Conservation (phyloP, 2,329 filamentous ascomycete species). For the Microdochium trichocladiopsis region DNA sequence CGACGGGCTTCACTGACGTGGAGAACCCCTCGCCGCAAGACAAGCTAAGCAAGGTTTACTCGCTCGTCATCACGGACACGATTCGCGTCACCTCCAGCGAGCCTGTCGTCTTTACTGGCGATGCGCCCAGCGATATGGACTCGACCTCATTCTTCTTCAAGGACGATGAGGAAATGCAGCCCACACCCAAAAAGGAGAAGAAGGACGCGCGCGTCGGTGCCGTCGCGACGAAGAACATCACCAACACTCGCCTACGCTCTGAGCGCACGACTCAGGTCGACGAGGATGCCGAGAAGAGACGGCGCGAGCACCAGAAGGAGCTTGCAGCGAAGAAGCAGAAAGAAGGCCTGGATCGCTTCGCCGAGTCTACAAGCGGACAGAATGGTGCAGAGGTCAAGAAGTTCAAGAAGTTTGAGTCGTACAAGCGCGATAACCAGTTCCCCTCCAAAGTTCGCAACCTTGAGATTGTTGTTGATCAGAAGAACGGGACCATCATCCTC, state of each 20-base stretch:
- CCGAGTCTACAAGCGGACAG: constrained; percentile 74
- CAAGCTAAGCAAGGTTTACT: constrained; percentile 84
- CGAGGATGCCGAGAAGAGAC: constrained; percentile 80
- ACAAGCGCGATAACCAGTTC: constrained; percentile 95
- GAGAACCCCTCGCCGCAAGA: constrained; percentile 82
- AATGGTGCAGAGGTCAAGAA: constrained; percentile 94
- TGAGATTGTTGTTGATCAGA: constrained; percentile 82
- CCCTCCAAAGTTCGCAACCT: constrained; percentile 77
- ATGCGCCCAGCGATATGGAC: constrained; percentile 85
- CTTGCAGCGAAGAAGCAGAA: constrained; percentile 80
- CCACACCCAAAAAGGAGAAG: constrained; percentile 85
- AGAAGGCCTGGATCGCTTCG: constrained; percentile 78
- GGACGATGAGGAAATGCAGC: constrained; percentile 83
- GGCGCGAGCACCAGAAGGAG: constrained; percentile 89
- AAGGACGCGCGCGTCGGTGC: constrained; percentile 76
- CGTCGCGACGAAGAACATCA: constrained; percentile 91
- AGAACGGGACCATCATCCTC: constrained; percentile 83
- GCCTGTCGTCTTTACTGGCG: constrained; percentile 84
- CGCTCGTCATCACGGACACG: constrained; percentile 85
- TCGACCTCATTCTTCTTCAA: constrained; percentile 98
- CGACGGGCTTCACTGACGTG: constrained; percentile 83
- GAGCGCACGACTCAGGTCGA: constrained; percentile 84
- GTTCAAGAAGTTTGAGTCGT: constrained; percentile 98
- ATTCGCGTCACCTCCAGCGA: constrained; percentile 78
- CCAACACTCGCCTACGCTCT: constrained; percentile 83